Evolutionary conservation across 1,284 basidiomycete species (phyloP).

Genomic region (Inonotus hispidus): DNA sequence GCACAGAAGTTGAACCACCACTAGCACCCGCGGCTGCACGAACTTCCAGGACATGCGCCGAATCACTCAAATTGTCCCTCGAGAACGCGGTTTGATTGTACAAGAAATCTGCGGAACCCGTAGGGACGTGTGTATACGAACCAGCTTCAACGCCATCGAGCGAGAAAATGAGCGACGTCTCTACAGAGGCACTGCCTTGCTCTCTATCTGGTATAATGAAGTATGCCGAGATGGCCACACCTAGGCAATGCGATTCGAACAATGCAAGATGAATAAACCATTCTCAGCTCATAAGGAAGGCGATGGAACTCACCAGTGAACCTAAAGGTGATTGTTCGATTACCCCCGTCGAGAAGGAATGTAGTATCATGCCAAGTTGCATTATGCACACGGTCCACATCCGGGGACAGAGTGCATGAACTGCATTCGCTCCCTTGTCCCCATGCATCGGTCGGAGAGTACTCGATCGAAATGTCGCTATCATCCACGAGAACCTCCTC

Average conservation of each 20-base stretch:
- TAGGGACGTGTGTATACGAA: slow-evolving; percentile 8
- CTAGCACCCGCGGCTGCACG: not conserved
- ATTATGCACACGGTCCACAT: not conserved
- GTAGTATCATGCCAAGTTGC: slow-evolving; percentile 16
- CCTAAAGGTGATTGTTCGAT: not conserved
- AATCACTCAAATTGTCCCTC: not conserved
- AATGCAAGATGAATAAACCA: not conserved
- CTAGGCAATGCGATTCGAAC: not conserved
- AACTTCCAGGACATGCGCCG: not conserved
- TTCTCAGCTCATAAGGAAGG: not conserved
- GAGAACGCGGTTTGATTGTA: slow-evolving; percentile 12
- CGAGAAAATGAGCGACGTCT: slow-evolving; percentile 8
- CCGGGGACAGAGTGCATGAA: not conserved
- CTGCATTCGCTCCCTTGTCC: not conserved
- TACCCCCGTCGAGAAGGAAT: not conserved
- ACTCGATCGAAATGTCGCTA: slow-evolving; percentile 23
- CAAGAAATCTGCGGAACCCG: not conserved
- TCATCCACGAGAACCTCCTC: slow-evolving; percentile 39
- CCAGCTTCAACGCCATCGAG: slow-evolving; percentile 12
- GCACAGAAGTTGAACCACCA: slow-evolving; percentile 2
- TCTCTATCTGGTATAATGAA: slow-evolving; percentile 5
- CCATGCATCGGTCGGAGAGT: not conserved
- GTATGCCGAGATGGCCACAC: slow-evolving; percentile 9
- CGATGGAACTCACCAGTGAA: slow-evolving; percentile 4
- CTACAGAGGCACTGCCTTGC: not conserved